Base-by-base conservation (phyloP, 1,284 basidiomycete species). In the Apiotrichum veenhuisii region DNA sequence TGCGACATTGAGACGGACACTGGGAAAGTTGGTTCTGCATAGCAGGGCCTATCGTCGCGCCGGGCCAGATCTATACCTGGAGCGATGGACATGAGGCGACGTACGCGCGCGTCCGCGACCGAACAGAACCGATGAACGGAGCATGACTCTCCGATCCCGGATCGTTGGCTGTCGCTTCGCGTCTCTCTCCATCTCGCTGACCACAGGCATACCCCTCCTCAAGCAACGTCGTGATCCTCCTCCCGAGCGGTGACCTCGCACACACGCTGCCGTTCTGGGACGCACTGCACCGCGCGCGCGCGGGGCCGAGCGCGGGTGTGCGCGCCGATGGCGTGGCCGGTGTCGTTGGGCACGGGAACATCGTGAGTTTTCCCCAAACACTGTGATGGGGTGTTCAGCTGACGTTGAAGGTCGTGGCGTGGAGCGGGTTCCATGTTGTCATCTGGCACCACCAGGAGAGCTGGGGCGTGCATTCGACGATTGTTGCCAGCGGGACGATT, bases 221-320 rank as follows among this genome's bases (percentile, higher is more conserved):
- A 2, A 59, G 62, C 1, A 73, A 73, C 54, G 68, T 73, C 5
- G 63, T 72, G 5, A 42, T 75, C 2, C 55, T 73, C 18, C 55
- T 64, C 33, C 61, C 66, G 8, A 58, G 66, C 12, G 64, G 69
- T 2, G 60, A 70, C 11, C 61, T 74, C n/a, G 47, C 49, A n/a
- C 61, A 68, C 10, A 72, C 72, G 0, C 64, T 75, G 1, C 59
- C 63, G 18, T 74, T 75, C 60, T 75, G 72, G 71, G 55, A 64
- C 3, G 72, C 73, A 14, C 52, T 75, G 18, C 73, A 69, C 1
- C 67, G 71, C 57, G 26, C 27, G 26, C 58, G 73, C 36, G 64
- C 69, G 0, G 59, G 66, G 0, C 62, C 70, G 1, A 67, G 64
- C 10, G 65, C 26, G 20, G 17, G 12, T 15, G 12, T 12, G 8